Conservation (phyloP, 2,329 filamentous ascomycete genomes). For the Ceratocystis albifundus region DNA sequence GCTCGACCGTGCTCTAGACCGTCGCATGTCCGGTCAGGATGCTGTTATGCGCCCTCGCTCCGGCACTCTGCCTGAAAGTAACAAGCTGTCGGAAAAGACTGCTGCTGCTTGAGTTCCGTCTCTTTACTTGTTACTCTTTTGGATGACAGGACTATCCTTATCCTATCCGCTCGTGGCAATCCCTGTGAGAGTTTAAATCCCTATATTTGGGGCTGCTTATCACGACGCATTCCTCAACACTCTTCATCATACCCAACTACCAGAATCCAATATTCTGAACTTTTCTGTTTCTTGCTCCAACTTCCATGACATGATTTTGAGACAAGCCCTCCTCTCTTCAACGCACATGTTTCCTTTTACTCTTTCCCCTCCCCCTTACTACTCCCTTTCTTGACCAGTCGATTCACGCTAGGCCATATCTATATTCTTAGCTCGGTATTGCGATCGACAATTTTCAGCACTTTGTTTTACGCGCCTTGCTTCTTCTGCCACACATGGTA, state of each 20-base stretch:
- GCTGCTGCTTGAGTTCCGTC: neutral
- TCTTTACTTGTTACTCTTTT: neutral
- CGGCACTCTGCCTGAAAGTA: constrained; percentile 33
- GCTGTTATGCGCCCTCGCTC: constrained; percentile 60
- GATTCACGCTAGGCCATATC: neutral
- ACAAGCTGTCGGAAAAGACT: constrained; percentile 25
- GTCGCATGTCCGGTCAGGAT: constrained; percentile 80
- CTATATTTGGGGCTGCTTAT: neutral
- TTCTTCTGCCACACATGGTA: constrained; percentile 7
- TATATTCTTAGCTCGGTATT: constrained; percentile 1
- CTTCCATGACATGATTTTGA: constrained; percentile 4
- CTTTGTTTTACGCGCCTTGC: neutral
- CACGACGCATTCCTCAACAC: neutral
- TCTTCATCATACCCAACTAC: neutral
- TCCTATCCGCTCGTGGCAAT: neutral
- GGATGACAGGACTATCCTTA: neutral
- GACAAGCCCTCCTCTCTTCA: constrained; percentile 5
- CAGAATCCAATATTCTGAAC: neutral
- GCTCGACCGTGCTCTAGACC: constrained; percentile 73
- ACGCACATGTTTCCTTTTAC: constrained; percentile 11
- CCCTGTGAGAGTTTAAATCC: neutral
- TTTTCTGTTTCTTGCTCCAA: neutral
- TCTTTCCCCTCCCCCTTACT: constrained; percentile 8
- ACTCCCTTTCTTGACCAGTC: neutral
- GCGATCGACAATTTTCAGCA: neutral